These are phyloP conservation scores for Plasmopara viticola DNA, from an alignment of 352 stramenopile genomes.

Conservation along the genomic window DNA sequence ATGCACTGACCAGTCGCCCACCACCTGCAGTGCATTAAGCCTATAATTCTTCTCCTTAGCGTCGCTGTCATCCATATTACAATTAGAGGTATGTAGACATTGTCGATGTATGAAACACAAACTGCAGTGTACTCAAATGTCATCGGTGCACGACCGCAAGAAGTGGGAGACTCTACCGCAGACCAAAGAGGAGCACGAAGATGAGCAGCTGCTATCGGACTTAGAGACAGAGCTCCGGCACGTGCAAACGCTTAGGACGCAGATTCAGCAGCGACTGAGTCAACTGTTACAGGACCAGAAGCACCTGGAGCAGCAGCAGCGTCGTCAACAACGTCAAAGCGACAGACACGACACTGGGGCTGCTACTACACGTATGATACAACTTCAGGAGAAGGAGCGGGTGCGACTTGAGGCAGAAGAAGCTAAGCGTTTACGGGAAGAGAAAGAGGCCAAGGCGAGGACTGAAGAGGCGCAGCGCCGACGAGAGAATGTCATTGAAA, in stretches of 20 bases:
- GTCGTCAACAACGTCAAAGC: conserved; percentile 23
- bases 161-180: conserved; percentile 12
- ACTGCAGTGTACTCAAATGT: background rate
- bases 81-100: background rate
- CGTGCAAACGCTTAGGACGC: conserved; percentile 38
- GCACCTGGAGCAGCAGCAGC: conserved; percentile 37
- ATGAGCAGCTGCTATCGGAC: conserved; percentile 33
- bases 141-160: background rate
- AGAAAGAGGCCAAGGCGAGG: conserved; percentile 20
- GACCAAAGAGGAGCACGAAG: conserved; percentile 31
- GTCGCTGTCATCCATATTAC: conserved; percentile 11
- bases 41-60: conserved; percentile 28
- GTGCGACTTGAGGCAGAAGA: conserved; percentile 22
- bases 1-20: conserved; percentile 63
- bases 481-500: conserved; percentile 42
- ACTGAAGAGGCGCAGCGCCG: conserved; percentile 27
- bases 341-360: conserved; percentile 27
- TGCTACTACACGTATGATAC: conserved; percentile 48
- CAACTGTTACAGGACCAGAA: conserved; percentile 37
- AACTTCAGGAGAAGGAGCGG: conserved; percentile 57
- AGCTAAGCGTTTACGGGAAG: conserved; percentile 17
- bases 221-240: conserved; percentile 42
- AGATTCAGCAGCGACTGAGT: conserved; percentile 32
- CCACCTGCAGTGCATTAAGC: conserved; percentile 51
- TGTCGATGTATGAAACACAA: conserved; percentile 6